Evolutionary conservation across 2,329 filamentous ascomycete species (phyloP), one percentile per base, ranked within the genome.

Genomic region (Aspergillus ibericus): DNA sequence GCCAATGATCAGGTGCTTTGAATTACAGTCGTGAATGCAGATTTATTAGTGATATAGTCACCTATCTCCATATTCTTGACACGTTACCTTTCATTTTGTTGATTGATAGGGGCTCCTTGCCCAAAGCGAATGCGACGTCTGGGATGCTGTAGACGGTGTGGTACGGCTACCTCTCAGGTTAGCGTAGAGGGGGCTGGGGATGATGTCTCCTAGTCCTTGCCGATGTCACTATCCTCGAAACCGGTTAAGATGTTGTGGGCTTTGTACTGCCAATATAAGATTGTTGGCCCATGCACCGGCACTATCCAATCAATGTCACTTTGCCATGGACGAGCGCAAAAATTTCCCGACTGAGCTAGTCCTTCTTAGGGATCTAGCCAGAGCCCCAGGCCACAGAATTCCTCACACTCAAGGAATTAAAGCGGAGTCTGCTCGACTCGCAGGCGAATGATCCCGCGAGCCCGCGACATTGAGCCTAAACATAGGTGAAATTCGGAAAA

Each of bases 211-310:
- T 40, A 20, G 55, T 40, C 18, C 18, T 40, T 32, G 55, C 36
- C 29, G 25, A 15, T 57, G 38, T 51, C 36, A 57, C 55, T 52
- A 47, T 22, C 34, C 5, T 29, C 29, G 29, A 22, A 44, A 13
- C 36, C 49, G 46, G 22, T 20, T 29, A 27, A 29, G 34, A 8
- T 16, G 35, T 27, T 13, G 18, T n/a, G 38, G 29, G 12, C 29
- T 32, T 42, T 18, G 38, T 22, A 42, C 20, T 42, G 38, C 10
- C 44, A 48, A 25, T 48, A 48, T 48, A n/a, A 32, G 16, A n/a
- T 44, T 58, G 32, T 53, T 58, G 55, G 55, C 35, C 49, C 48
- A 47, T 53, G 49, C 49, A 25, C 34, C n/a, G n/a, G 20, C n/a
- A 4, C 25, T 16, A 49, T 32, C 54, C 46, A 49, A 49, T 56